Evolutionary conservation across 2,329 filamentous ascomycete genomes (phyloP), one percentile per base, ranked within the genome.

Genomic region (Diaporthe batatas): DNA sequence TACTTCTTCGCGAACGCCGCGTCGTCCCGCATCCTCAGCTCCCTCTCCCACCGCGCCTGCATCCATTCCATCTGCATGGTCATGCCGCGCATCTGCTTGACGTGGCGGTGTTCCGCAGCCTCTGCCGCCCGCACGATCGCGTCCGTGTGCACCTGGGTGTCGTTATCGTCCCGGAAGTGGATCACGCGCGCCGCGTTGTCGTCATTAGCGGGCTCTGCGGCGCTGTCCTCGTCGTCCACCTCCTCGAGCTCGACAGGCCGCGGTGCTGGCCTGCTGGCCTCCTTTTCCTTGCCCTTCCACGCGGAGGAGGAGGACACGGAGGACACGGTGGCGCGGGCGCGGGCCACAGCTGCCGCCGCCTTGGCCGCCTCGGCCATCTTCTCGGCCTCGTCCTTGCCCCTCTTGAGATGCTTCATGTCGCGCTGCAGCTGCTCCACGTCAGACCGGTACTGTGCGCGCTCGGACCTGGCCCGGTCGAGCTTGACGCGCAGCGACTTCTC

Each of bases 21-120:
- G 78, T 95, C 94, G 75, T 89, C 88, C 54, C 96, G 89, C 83
- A 98, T 92, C 67, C 89, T 90, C 77, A 94, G 91, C 82, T 98
- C 96, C 42, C 96, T 90, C 80, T 90, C 88, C 84, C 93, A 93
- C 68, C 92, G 91, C 2, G 94, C 94, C 78, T 95, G 91, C 81
- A 98, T 90, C 91, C 94, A 98, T 78, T 95, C 90, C 80, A 98
- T 96, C 83, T 98, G 95, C 84, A 96, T 93, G 69, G 91, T 90
- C 79, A 98, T 87, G 23, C 96, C 96, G 76, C 91, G 90, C 69
- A 98, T 85, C 83, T 97, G 94, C 81, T 91, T 91, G 78, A 87
- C 85, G 81, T 96, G 94, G 57, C 89, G 86, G 76, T 90, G 90
- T 78, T 94, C 91, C 58, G 92, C 91, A 65, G 88, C 86, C 77